Evolutionary conservation across 495 filamentous ascomycete species (phyloP).

Genomic region (Xylaria curta): DNA sequence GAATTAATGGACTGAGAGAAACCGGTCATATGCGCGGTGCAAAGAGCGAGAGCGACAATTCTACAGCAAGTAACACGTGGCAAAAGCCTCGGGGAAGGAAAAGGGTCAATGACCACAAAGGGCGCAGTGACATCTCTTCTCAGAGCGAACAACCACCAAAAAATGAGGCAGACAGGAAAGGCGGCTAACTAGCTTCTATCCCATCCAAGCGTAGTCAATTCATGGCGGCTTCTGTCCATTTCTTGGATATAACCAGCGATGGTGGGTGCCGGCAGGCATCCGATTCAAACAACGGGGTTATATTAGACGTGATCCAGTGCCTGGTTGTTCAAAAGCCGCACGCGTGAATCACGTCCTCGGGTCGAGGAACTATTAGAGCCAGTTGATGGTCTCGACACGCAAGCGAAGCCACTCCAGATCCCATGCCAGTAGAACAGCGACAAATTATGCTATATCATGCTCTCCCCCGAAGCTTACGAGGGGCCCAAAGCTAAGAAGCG

Average conservation of each 20-base stretch:
- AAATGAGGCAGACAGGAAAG: slow-evolving; percentile 59
- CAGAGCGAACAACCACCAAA: slow-evolving; percentile 57
- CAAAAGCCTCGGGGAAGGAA: slow-evolving; percentile 55
- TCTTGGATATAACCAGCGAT: slow-evolving; percentile 35
- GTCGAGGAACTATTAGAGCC: neutral
- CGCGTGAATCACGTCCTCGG: neutral
- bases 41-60: slow-evolving; percentile 56
- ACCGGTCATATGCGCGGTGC: slow-evolving; percentile 55
- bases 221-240: slow-evolving; percentile 19
- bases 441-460: neutral
- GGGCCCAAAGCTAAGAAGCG: neutral
- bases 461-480: neutral
- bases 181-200: slow-evolving; percentile 43
- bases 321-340: neutral
- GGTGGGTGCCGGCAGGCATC: slow-evolving; percentile 25
- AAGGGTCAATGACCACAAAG: slow-evolving; percentile 51
- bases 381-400: neutral
- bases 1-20: slow-evolving; percentile 46
- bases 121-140: slow-evolving; percentile 37
- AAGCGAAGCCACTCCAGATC: neutral
- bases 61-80: slow-evolving; percentile 45
- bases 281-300: slow-evolving; percentile 28
- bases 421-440: neutral
- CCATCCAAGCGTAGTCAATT: slow-evolving; percentile 26
- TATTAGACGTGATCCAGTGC: slow-evolving; percentile 28